These are phyloP conservation scores for Apiospora phragmitis DNA, from an alignment of 2,329 filamentous ascomycete genomes.

Conservation along the genomic window DNA sequence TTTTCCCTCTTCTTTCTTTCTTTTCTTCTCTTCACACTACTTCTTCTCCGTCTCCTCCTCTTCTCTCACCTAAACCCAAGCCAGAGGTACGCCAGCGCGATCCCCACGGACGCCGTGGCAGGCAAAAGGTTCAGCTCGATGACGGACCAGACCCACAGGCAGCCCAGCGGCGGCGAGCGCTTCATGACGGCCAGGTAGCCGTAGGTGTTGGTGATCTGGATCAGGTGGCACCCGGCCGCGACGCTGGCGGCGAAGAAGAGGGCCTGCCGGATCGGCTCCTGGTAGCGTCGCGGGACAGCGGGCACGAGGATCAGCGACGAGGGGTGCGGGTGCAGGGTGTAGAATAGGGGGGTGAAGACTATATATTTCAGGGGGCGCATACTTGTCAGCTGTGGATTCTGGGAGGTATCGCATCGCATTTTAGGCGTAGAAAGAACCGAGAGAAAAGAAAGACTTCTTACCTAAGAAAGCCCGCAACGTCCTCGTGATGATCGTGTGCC, in stretches of 20 bases:
- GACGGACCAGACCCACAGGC: conserved; percentile 90
- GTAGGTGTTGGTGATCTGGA: conserved; percentile 76
- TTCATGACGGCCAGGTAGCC: conserved; percentile 92
- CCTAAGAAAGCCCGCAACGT: conserved; percentile 53
- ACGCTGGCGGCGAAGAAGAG: conserved; percentile 66
- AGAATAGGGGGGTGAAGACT: conserved; percentile 59
- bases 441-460: conserved; percentile 42
- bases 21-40: not conserved
- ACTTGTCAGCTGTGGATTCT: conserved; percentile 7
- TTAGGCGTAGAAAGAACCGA: no score
- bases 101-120: conserved; percentile 57
- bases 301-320: conserved; percentile 52
- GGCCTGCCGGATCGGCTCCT: conserved; percentile 51
- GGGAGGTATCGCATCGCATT: not conserved
- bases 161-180: conserved; percentile 82
- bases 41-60: not conserved
- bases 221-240: conserved; percentile 72
- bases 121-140: conserved; percentile 77
- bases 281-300: conserved; percentile 45
- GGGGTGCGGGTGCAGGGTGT: conserved; percentile 55
- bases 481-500: conserved; percentile 54
- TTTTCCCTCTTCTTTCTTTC: not conserved
- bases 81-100: conserved; percentile 47
- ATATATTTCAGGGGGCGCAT: conserved; percentile 9
- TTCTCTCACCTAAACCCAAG: not conserved